phyloP scores from a whole-genome alignment of 805 yeast species.

The Metschnikowia proteae region DNA sequence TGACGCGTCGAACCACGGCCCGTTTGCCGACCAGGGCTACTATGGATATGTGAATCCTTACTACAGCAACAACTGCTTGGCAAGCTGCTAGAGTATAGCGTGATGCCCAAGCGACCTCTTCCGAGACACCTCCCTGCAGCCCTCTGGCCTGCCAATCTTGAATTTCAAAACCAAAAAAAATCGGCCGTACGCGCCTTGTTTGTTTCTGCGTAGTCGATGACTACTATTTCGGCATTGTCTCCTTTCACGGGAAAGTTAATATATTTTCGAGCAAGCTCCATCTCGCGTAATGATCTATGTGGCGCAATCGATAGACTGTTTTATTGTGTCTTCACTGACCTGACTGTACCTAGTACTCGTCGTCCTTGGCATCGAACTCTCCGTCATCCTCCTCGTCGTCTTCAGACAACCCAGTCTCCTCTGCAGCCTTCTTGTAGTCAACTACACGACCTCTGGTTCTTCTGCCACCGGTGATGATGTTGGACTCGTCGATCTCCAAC shows the following conservation, averaged over 20 bases:
- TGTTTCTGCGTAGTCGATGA: neutral
- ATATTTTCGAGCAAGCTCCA: neutral
- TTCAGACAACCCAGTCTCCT: constrained; percentile 55
- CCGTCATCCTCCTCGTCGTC: constrained; percentile 48
- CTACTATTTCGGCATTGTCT: neutral
- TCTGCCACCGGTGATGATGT: constrained; percentile 79
- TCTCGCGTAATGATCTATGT: neutral
- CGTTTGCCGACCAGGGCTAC: constrained; percentile 10
- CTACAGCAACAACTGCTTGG: constrained; percentile 24
- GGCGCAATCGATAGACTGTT: no score
- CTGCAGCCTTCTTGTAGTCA: constrained; percentile 80
- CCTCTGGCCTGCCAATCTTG: neutral
- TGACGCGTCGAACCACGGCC: constrained; percentile 16
- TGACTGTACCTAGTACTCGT: constrained; percentile 1
- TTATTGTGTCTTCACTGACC: no score
- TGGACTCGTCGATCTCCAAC: constrained; percentile 73
- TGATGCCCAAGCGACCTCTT: neutral
- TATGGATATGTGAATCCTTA: constrained; percentile 37
- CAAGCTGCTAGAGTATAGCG: constrained; percentile 6
- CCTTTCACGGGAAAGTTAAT: neutral
- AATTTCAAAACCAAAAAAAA: constrained; percentile 1
- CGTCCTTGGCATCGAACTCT: constrained; percentile 46
- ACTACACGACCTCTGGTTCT: constrained; percentile 89
- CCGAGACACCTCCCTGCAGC: no score
- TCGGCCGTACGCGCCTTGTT: neutral